Conservation (phyloP, 768 basidiomycete species). For the Paxillus rubicundulus region DNA sequence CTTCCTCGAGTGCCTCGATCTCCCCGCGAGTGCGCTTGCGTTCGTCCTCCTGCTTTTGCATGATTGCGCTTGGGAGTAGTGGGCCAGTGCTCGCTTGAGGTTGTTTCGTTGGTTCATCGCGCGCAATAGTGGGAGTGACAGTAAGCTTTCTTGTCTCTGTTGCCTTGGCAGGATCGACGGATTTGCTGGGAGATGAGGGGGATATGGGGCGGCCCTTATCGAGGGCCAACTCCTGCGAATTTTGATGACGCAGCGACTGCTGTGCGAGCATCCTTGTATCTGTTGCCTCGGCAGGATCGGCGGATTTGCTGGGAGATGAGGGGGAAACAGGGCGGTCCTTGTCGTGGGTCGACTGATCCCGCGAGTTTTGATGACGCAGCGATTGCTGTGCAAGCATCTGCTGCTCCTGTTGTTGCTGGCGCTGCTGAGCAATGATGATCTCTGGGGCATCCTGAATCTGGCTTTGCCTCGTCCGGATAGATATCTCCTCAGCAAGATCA, state of each 20-base stretch:
- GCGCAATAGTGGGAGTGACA: constrained; percentile 75
- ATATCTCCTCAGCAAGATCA: constrained; percentile 58
- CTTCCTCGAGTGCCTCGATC: constrained; percentile 42
- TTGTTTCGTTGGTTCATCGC: constrained; percentile 41
- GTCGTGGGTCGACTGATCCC: constrained; percentile 43
- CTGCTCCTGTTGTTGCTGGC: constrained; percentile 36
- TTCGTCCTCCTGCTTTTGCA: constrained; percentile 51
- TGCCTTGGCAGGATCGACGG: constrained; percentile 64
- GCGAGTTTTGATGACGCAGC: constrained; percentile 45
- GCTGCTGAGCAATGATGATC: constrained; percentile 30
- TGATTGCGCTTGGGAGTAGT: constrained; percentile 37
- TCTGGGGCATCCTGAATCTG: constrained; percentile 30
- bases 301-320: constrained; percentile 27
- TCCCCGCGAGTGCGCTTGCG: constrained; percentile 54
- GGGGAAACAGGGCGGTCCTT: constrained; percentile 28
- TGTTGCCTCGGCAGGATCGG: constrained; percentile 65
- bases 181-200: constrained; percentile 26
- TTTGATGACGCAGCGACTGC: constrained; percentile 39
- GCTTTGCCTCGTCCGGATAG: constrained; percentile 38
- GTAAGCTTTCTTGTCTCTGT: constrained; percentile 76
- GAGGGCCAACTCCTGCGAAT: constrained; percentile 43
- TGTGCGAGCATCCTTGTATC: constrained; percentile 14
- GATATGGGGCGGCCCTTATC: constrained; percentile 28
- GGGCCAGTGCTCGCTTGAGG: constrained; percentile 19
- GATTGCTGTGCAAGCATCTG: constrained; percentile 25